Evolutionary conservation across 31 red algal genomes (phyloP), one percentile per base, ranked within the genome.

Genomic region (Bonnemaisonia californica): DNA sequence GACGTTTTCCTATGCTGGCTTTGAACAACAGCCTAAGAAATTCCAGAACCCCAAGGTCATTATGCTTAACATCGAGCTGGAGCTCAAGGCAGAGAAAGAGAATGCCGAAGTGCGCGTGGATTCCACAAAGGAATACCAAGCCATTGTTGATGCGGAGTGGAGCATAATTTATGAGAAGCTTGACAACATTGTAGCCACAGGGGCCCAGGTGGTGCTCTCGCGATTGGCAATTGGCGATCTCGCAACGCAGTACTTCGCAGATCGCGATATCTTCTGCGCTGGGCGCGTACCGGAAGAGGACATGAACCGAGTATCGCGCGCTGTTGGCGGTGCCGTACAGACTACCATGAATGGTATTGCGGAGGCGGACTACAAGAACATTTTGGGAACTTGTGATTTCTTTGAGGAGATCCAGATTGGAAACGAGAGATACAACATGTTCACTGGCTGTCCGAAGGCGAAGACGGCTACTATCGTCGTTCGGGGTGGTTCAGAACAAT

Each of bases 61-160:
- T 57, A 91, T 91, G 60, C 82, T 99, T n/a, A 99, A 99, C 76
- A 82, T 99, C 28, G 97, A 99, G 69, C 59, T 99, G 19, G 97
- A 99, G 79, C 85, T 99, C 12, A 99, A 99, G 73, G 84, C 97
- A 54, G 97, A 99, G 82, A 99, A 95, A 85, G 97, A 99, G 47
- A 99, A 99, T 81, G 97, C 97, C 29, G 97, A 99, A 82, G 97
- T 99, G 28, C 85, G 97, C 36, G 84, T 99, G 28, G 75, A 89
- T 32, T 92, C 89, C 18, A 95, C 97, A 3, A 78, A 92, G 40
- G 97, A 95, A 27, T 99, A 99, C 39, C 97, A 99, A 56, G 92
- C 82, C n/a, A 95, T 99, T 87, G 93, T 99, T 18, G 97, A 99
- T 65, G 97, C 97, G 3, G 97, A 99, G 41, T 99, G 97, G 97